Evolutionary conservation across 192 early-diverging fungal genomes (phyloP).

Genomic region (Coemansia sp.): DNA sequence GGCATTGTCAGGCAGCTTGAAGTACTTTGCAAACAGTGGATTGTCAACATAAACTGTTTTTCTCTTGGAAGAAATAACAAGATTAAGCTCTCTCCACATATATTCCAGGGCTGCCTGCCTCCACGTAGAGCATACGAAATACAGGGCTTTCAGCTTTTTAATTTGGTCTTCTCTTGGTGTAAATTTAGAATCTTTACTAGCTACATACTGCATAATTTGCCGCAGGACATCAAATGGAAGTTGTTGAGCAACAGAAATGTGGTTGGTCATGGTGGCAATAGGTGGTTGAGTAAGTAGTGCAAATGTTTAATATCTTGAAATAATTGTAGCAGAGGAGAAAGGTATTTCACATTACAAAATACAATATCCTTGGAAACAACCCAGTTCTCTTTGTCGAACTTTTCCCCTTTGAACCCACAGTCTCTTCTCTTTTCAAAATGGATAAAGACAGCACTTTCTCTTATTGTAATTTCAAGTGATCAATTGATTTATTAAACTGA

Average conservation of each 20-base stretch:
- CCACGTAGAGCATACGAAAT: background rate
- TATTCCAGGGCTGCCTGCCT: background rate
- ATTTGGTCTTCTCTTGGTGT: background rate
- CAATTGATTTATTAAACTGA: too few relatives aligned
- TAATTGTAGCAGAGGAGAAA: background rate
- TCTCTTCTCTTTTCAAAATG: background rate
- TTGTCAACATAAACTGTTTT: background rate
- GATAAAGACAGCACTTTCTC: background rate
- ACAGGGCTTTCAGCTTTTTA: background rate
- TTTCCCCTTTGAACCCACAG: background rate
- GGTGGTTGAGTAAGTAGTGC: too few relatives aligned
- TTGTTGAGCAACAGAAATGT: background rate
- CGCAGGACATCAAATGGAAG: background rate
- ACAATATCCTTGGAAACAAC: background rate
- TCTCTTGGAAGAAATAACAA: background rate
- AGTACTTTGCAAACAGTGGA: background rate
- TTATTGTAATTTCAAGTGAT: background rate
- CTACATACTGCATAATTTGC: background rate
- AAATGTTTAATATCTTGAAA: background rate
- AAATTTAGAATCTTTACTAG: background rate
- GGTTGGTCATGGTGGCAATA: background rate
- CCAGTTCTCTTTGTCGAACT: background rate
- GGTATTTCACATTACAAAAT: background rate
- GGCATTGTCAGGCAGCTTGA: background rate
- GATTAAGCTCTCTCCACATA: background rate